phyloP scores from a whole-genome alignment of 768 basidiomycete genomes.

The Favolaschia claudopus region DNA sequence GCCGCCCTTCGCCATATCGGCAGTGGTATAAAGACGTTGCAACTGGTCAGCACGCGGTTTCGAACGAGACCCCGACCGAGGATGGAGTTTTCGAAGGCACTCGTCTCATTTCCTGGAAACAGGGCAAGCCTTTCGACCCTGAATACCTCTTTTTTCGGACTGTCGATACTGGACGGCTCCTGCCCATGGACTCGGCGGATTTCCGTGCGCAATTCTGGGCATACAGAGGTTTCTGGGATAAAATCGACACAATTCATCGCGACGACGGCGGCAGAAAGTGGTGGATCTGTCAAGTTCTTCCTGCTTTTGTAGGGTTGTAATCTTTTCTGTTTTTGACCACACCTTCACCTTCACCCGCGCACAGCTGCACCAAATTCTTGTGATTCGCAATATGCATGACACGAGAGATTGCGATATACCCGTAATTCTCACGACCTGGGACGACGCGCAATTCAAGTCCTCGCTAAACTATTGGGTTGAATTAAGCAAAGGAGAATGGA shows the following conservation, averaged over 20 bases:
- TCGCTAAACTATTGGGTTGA: slow-evolving; percentile 36
- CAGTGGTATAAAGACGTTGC: slow-evolving; percentile 24
- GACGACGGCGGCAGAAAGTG: not conserved
- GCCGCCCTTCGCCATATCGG: slow-evolving; percentile 25
- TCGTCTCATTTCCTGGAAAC: slow-evolving; percentile 31
- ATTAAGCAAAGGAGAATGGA: slow-evolving; percentile 18
- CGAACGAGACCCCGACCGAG: not conserved
- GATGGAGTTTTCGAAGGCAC: slow-evolving; percentile 10
- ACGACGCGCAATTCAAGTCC: slow-evolving; percentile 21
- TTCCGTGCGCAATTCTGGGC: slow-evolving; percentile 23
- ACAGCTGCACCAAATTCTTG: slow-evolving; percentile 31
- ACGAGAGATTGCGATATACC: slow-evolving; percentile 35
- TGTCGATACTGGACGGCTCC: slow-evolving; percentile 18
- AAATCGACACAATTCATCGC: slow-evolving; percentile 1
- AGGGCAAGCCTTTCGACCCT: slow-evolving; percentile 19
- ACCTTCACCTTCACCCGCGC: not conserved
- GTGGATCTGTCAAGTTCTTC: not conserved
- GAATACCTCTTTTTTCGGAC: slow-evolving; percentile 23
- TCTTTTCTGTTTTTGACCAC: not conserved
- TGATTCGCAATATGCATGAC: slow-evolving; percentile 40
- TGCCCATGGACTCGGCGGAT: slow-evolving; percentile 19
- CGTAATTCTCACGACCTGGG: slow-evolving; percentile 30
- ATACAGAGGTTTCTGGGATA: not conserved
- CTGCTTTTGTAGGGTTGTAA: not conserved
- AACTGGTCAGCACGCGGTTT: slow-evolving; percentile 12